Conservation (phyloP, 768 basidiomycete genomes). For the Tulasnella sp. region DNA sequence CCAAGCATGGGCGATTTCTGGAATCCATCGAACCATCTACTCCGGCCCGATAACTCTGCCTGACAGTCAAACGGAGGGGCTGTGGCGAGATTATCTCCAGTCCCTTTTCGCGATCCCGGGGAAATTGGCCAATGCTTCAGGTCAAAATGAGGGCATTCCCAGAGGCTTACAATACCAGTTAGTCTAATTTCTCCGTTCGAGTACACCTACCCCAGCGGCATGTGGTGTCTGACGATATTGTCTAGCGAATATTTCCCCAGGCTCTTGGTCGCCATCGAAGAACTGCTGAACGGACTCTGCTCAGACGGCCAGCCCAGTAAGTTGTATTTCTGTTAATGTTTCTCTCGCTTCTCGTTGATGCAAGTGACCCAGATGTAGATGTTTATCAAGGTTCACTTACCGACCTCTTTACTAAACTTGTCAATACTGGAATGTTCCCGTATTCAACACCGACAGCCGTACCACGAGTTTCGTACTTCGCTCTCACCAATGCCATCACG, state of each 20-base stretch:
- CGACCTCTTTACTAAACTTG: slow-evolving; percentile 55
- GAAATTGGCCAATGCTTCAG: slow-evolving; percentile 67
- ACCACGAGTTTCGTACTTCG: slow-evolving; percentile 68
- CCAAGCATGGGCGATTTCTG: slow-evolving; percentile 56
- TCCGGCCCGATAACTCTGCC: slow-evolving; percentile 14
- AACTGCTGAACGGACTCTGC: slow-evolving; percentile 24
- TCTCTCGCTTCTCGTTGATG: neutral
- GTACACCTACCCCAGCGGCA: neutral
- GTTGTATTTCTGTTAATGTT: neutral
- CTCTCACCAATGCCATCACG: slow-evolving; percentile 39
- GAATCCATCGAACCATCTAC: slow-evolving; percentile 48
- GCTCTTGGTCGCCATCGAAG: slow-evolving; percentile 21
- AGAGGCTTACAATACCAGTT: slow-evolving; percentile 34
- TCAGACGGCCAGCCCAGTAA: slow-evolving; percentile 12
- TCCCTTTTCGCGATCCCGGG: slow-evolving; percentile 54
- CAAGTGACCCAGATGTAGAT: neutral
- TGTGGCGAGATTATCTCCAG: slow-evolving; percentile 72
- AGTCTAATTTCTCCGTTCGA: slow-evolving; percentile 1
- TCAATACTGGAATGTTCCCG: slow-evolving; percentile 58
- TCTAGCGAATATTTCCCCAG: slow-evolving; percentile 18
- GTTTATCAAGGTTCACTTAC: slow-evolving; percentile 29
- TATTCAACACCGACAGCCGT: slow-evolving; percentile 32
- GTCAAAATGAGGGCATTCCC: slow-evolving; percentile 33
- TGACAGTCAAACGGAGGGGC: slow-evolving; percentile 26
- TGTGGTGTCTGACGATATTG: neutral